A percentile compares a stretch with the other conserved stretches of the same genome.
These are phyloP conservation scores for Chaetomiaceae sp. DNA, from an alignment of 2,329 filamentous ascomycete species.

Conservation along the genomic window DNA sequence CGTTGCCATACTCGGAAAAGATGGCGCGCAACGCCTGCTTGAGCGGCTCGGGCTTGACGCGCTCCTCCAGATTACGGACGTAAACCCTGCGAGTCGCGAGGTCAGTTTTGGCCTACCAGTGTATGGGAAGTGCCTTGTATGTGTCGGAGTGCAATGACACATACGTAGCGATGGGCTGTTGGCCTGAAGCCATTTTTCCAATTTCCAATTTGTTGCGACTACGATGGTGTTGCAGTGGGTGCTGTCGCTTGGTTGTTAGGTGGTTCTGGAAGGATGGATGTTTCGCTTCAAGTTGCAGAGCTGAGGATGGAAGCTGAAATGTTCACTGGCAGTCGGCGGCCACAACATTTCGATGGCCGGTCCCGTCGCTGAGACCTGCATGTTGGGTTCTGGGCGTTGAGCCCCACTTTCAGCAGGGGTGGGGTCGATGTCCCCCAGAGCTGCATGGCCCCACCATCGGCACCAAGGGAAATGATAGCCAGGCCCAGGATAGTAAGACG, in stretches of 20 bases:
- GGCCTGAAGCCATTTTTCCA: constrained; percentile 31
- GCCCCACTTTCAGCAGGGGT: too few species aligned
- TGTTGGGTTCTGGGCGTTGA: too few species aligned
- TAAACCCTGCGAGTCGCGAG: constrained; percentile 50
- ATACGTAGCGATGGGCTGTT: constrained; percentile 58
- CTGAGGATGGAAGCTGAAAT: too few species aligned
- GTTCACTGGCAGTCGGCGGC: too few species aligned
- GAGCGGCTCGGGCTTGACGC: constrained; percentile 74
- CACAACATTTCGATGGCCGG: too few species aligned
- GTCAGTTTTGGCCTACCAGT: constrained; percentile 33
- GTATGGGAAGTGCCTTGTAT: constrained; percentile 24
- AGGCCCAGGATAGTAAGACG: background rate
- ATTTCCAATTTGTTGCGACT: background rate
- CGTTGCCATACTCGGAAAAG: constrained; percentile 83
- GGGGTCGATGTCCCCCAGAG: background rate
- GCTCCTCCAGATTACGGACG: constrained; percentile 84
- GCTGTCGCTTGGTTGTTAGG: background rate
- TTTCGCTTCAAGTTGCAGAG: too few species aligned
- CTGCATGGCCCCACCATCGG: background rate
- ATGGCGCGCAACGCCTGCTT: constrained; percentile 68
- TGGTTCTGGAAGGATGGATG: too few species aligned
- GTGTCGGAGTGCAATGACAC: constrained; percentile 70
- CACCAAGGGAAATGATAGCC: constrained; percentile 1
- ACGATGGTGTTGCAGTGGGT: background rate
- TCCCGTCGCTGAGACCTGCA: too few species aligned